Base-by-base conservation (phyloP, 805 yeast genomes). In the Ogataea pignaliae region DNA sequence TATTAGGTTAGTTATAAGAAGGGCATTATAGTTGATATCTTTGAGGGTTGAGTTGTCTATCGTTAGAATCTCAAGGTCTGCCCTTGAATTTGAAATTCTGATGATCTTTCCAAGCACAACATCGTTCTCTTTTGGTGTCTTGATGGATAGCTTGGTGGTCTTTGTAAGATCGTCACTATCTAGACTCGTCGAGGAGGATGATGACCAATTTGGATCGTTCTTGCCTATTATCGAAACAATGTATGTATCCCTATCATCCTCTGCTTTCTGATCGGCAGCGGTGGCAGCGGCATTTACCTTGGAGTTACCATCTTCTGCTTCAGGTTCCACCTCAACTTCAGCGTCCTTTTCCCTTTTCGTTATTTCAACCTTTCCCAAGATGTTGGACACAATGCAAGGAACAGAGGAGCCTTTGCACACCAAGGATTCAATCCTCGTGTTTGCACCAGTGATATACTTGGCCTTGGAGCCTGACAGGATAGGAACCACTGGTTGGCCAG, bases 111-210 rank as follows among this genome's bases (percentile, higher is more conserved):
- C 88, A 16, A 91, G 66, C 2, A 93, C 97, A 18, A 82, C 63
- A 61, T 91, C 97, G 28, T 86, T 85, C 51, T 88, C 96, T 49
- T 80, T 78, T 8, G 98, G 98, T 43, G 90, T 65, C 47, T 75
- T 74, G 73, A 61, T 43, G 14, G 59, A 44, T 33, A 51, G 33
- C 29, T 53, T 51, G 2, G 45, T 43, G 12, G 44, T 39, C 6
- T 40, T 40, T 18, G 9, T 36, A 21, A 28, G 29, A 4, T 33
- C 21, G 15, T 13, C 16, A 10, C 14, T 32, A 2, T n/a, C 18
- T 11, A 37, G 32, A n/a, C 45, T 39, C n/a, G 40, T 29, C 7
- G 42, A 13, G 18, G 16, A 12, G 2, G 38, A 8, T 9, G 42
- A 28, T 15, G 12, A 34, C 28, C 36, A 40, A 8, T 36, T 41